Evolutionary conservation across 371 early-diverging fungal species (phyloP).

Genomic region (Cokeromyces recurvatus): DNA sequence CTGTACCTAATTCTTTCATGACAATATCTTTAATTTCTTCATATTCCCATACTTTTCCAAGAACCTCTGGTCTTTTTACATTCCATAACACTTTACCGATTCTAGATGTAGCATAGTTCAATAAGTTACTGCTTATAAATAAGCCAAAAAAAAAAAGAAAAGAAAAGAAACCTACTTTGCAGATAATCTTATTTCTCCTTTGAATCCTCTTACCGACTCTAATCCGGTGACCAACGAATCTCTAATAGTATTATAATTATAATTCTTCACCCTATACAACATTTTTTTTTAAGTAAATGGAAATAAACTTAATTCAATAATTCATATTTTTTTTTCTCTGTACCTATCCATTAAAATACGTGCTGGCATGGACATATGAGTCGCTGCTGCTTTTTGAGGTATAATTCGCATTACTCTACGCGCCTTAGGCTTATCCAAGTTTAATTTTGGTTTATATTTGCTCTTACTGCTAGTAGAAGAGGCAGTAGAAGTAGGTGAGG

Average conservation of each 20-base stretch:
- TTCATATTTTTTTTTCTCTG: too few relatives aligned
- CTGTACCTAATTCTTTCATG: conserved; percentile 24
- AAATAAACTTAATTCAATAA: too few relatives aligned
- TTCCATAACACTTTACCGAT: conserved; percentile 45
- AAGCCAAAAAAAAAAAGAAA: neutral
- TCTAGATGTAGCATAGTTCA: conserved; percentile 12
- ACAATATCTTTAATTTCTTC: conserved; percentile 37
- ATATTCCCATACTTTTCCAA: conserved; percentile 32
- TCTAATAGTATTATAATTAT: conserved; percentile 37
- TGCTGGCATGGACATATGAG: too few relatives aligned
- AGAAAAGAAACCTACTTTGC: conserved; percentile 32
- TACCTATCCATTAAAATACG: too few relatives aligned
- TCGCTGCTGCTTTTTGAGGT: conserved; percentile 11
- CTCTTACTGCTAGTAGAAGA: neutral
- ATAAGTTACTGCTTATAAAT: too few relatives aligned
- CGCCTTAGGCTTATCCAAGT: neutral
- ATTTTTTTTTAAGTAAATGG: neutral
- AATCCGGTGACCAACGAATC: conserved; percentile 20
- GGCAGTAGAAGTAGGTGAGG: too few relatives aligned
- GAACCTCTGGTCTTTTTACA: conserved; percentile 14
- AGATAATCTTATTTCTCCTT: conserved; percentile 35
- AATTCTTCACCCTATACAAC: conserved; percentile 20
- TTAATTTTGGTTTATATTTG: neutral
- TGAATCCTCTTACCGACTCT: conserved; percentile 25
- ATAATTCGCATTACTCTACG: conserved; percentile 15